Evolutionary conservation across 768 basidiomycete species (phyloP).

Genomic region (Amanita fuliginea): DNA sequence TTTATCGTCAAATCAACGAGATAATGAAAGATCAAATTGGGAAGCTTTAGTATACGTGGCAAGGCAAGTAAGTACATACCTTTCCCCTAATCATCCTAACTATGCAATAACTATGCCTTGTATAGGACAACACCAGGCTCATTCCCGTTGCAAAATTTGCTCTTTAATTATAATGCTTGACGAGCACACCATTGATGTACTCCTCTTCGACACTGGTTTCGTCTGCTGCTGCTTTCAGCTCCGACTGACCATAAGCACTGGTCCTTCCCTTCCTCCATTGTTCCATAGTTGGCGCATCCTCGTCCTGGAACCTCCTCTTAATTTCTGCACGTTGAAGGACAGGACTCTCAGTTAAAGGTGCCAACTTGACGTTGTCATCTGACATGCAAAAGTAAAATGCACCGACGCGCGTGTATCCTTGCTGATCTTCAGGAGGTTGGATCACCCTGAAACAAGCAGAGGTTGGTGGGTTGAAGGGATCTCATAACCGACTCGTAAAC

Average conservation of each 20-base stretch:
- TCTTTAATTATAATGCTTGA: slow-evolving; percentile 43
- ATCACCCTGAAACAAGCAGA: slow-evolving; percentile 27
- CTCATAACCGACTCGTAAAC: not conserved
- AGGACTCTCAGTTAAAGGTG: slow-evolving; percentile 34
- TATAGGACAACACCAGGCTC: no score
- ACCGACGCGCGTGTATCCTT: slow-evolving; percentile 36
- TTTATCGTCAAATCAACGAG: not conserved
- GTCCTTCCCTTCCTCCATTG: slow-evolving; percentile 42
- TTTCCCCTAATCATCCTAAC: no score
- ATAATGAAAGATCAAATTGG: not conserved
- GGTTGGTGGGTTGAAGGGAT: no score
- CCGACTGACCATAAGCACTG: slow-evolving; percentile 37
- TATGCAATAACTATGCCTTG: no score
- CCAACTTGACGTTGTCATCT: slow-evolving; percentile 37
- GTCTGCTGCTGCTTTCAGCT: slow-evolving; percentile 23
- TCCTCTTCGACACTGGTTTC: slow-evolving; percentile 43
- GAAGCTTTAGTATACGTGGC: no score
- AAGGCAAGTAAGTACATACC: no score
- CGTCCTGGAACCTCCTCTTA: slow-evolving; percentile 22
- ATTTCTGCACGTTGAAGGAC: slow-evolving; percentile 36
- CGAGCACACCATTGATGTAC: slow-evolving; percentile 39
- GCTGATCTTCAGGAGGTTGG: slow-evolving; percentile 47
- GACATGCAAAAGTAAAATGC: slow-evolving; percentile 47
- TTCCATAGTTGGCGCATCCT: slow-evolving; percentile 38
- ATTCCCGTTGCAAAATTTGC: not conserved